Conservation (phyloP, 306 rosid genomes). For the Dicorynia guianensis region DNA sequence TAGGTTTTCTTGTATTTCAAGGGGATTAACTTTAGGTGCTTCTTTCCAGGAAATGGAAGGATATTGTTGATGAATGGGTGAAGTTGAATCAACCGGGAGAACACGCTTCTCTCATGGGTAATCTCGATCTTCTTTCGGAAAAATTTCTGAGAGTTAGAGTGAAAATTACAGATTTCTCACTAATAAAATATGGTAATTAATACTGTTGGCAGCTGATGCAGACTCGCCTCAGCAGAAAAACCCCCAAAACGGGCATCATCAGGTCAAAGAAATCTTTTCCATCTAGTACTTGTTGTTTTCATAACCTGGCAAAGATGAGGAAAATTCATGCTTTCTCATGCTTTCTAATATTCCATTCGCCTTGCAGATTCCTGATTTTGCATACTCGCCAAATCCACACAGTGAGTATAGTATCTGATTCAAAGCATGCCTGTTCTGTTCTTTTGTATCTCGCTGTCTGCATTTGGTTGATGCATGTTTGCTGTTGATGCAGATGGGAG, state of each 20-base stretch:
- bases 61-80: conserved; percentile 96
- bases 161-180: conserved; percentile 6
- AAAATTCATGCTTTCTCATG: conserved; percentile 23
- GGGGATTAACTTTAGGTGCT: conserved; percentile 23
- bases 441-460: conserved; percentile 11
- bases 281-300: conserved; percentile 5
- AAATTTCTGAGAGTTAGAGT: conserved; percentile 2
- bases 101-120: conserved; percentile 71
- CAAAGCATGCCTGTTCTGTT: conserved; percentile 31
- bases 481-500: conserved; percentile 70
- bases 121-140: conserved; percentile 26
- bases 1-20: neutral
- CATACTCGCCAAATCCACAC: conserved; percentile 95
- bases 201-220: conserved; percentile 73
- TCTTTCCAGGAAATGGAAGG: conserved; percentile 92
- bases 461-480: conserved; percentile 18
- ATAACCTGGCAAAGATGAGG: conserved; percentile 25
- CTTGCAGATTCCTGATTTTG: conserved; percentile 96
- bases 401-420: conserved; percentile 78
- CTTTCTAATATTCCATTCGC: conserved; percentile 50
- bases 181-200: conserved; percentile 38
- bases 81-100: conserved; percentile 75
- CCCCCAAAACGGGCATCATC: conserved; percentile 76
- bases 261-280: conserved; percentile 59
- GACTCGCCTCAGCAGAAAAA: conserved; percentile 85